Evolutionary conservation across 2,329 filamentous ascomycete genomes (phyloP).

Genomic region (Trichoderma sp.): DNA sequence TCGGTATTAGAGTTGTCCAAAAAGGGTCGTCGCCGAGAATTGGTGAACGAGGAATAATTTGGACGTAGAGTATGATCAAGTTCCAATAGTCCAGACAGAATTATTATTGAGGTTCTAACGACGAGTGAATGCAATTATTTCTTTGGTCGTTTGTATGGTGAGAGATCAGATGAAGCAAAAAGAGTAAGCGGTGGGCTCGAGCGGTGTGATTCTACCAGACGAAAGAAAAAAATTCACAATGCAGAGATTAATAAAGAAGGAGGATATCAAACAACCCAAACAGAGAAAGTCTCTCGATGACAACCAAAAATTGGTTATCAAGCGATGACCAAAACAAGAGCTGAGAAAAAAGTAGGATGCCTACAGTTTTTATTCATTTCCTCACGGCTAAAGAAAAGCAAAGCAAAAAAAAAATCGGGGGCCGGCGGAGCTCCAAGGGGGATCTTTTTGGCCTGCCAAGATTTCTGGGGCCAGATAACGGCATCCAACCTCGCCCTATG

Average conservation of each 20-base stretch:
- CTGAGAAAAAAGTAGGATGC: neutral
- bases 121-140: neutral
- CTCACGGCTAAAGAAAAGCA: neutral
- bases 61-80: neutral
- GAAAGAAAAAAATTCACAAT: neutral
- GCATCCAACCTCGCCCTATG: neutral
- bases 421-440: slow-evolving; percentile 7
- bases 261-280: neutral
- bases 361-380: slow-evolving; percentile 4
- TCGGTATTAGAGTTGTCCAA: neutral
- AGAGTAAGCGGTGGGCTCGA: slow-evolving; percentile 9
- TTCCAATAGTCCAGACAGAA: neutral
- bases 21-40: neutral
- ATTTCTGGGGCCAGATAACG: slow-evolving; percentile 4
- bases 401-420: slow-evolving; percentile 6
- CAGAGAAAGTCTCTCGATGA: neutral
- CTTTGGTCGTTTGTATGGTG: neutral
- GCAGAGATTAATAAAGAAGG: neutral
- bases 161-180: neutral
- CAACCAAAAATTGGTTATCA: slow-evolving; percentile 6
- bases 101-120: neutral
- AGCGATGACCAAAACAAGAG: neutral
- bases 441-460: slow-evolving; percentile 4
- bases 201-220: slow-evolving; percentile 15
- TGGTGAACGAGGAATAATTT: neutral